phyloP scores from a whole-genome alignment of 2,329 filamentous ascomycete genomes.

The Aspergillus sp. region DNA sequence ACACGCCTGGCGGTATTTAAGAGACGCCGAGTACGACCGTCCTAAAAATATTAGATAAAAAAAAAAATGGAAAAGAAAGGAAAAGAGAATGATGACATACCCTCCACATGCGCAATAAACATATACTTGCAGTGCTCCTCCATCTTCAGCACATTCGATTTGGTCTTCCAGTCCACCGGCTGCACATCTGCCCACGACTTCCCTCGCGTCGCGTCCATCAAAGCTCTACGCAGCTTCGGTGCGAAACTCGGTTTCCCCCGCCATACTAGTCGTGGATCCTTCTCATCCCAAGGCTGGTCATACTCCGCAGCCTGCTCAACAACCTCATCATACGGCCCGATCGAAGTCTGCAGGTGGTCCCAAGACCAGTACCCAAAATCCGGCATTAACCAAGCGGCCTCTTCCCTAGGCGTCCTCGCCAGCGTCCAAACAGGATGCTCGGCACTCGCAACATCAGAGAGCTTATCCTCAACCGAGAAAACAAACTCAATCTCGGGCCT shows the following conservation, averaged over 20 bases:
- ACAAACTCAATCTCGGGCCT: constrained; percentile 51
- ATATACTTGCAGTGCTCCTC: constrained; percentile 55
- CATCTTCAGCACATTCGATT: constrained; percentile 47
- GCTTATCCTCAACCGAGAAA: constrained; percentile 44
- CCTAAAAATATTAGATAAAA: constrained; percentile 14
- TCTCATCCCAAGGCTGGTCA: constrained; percentile 33
- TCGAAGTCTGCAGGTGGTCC: constrained; percentile 38
- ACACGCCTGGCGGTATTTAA: constrained; percentile 53
- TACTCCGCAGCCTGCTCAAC: constrained; percentile 28
- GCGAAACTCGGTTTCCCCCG: constrained; percentile 47
- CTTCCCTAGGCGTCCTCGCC: constrained; percentile 38
- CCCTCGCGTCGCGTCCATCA: constrained; percentile 41
- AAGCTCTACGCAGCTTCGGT: constrained; percentile 40
- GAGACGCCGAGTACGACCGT: constrained; percentile 48
- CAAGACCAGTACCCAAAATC: constrained; percentile 55
- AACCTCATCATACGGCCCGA: constrained; percentile 39
- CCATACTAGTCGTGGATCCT: constrained; percentile 49
- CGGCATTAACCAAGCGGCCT: constrained; percentile 51
- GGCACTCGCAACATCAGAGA: constrained; percentile 40
- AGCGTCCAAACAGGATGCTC: constrained; percentile 46
- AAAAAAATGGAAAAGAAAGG: neutral
- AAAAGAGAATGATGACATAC: constrained; percentile 25
- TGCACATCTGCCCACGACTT: constrained; percentile 51
- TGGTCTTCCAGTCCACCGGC: constrained; percentile 40
- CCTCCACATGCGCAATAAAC: constrained; percentile 55